These are phyloP conservation scores for Lachancea waltii DNA, from an alignment of 805 yeast species.

Conservation along the genomic window DNA sequence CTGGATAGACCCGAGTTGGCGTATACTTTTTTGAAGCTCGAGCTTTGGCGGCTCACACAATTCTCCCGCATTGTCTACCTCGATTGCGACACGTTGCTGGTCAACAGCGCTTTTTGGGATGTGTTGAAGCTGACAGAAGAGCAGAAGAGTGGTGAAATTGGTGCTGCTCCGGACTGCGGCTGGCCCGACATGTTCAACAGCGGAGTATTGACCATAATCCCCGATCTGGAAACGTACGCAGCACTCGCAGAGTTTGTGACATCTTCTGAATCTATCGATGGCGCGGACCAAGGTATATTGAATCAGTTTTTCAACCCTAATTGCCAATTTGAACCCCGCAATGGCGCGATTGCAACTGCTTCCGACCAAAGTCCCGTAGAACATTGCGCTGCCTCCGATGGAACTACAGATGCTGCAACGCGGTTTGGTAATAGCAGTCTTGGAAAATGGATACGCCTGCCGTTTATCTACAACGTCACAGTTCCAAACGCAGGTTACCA, in stretches of 20 bases:
- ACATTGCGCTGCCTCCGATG: no score
- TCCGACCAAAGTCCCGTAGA: no score
- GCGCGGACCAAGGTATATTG: slow-evolving; percentile 87
- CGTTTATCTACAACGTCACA: slow-evolving; percentile 83
- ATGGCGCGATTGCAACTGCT: not conserved
- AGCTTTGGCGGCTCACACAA: slow-evolving; percentile 41
- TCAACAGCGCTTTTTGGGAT: slow-evolving; percentile 24
- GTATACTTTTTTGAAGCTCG: slow-evolving; percentile 45
- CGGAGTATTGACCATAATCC: slow-evolving; percentile 61
- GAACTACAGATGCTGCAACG: no score
- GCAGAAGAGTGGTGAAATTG: slow-evolving; percentile 24
- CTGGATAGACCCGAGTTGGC: slow-evolving; percentile 47
- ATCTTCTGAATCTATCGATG: slow-evolving; percentile 53
- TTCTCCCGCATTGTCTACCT: slow-evolving; percentile 48
- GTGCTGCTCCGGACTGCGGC: slow-evolving; percentile 76
- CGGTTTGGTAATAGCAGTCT: no score
- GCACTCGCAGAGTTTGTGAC: slow-evolving; percentile 34
- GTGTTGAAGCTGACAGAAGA: slow-evolving; percentile 16
- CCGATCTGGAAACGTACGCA: slow-evolving; percentile 39
- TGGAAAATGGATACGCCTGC: slow-evolving; percentile 76
- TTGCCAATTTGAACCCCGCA: slow-evolving; percentile 14
- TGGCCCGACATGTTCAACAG: slow-evolving; percentile 90
- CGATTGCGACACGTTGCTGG: slow-evolving; percentile 59
- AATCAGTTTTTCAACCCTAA: slow-evolving; percentile 56
- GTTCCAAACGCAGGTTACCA: slow-evolving; percentile 57